Base-by-base conservation (phyloP, 176 grass and related monocot species). In the Eremochloa ophiuroides region DNA sequence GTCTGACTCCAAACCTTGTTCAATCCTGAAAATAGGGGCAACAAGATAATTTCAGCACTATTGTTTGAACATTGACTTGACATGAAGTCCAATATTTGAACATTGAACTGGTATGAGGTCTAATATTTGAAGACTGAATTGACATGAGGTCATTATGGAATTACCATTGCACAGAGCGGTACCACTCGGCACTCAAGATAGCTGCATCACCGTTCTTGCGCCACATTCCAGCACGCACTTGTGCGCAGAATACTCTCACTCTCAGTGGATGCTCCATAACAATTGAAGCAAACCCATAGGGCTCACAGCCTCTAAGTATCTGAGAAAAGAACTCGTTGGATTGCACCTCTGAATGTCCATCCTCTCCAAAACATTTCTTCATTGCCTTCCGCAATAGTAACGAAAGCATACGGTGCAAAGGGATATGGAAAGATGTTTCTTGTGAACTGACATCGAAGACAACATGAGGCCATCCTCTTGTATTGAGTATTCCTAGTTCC, bases 161-260 rank as follows among this genome's bases (percentile, higher is more conserved):
- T 93, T 91, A 99, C 97, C 93, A 90, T 91, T 92, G 97, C 62
- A 93, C 93, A 68, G 87, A 82, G 55, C 89, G 91, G 85, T 99
- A 99, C 80, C 89, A 96, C 69, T 99, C 97, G 41, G 89, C 76
- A 44, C 87, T 89, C 70, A 93, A 59, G 86, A 94, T 88, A 66
- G 93, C 89, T 80, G 93, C 85, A 88, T 99, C 97, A 44, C 93
- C 97, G 83, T 94, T 99, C 89, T 93, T 99, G 28, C 93, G 88
- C 97, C 97, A 99, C 97, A 96, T 96, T 80, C 93, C 97, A 81
- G 97, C 89, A 66, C 89, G 89, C 70, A 99, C 93, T 93, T 99
- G 97, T 67, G 91, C 91, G 18, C 93, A 99, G 76, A 96, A 96
- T 74, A 99, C 97, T 62, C 93, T 93, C 64, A 99, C 82, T 76